phyloP scores from a whole-genome alignment of 306 rosid genomes.

The Prosopis cineraria region DNA sequence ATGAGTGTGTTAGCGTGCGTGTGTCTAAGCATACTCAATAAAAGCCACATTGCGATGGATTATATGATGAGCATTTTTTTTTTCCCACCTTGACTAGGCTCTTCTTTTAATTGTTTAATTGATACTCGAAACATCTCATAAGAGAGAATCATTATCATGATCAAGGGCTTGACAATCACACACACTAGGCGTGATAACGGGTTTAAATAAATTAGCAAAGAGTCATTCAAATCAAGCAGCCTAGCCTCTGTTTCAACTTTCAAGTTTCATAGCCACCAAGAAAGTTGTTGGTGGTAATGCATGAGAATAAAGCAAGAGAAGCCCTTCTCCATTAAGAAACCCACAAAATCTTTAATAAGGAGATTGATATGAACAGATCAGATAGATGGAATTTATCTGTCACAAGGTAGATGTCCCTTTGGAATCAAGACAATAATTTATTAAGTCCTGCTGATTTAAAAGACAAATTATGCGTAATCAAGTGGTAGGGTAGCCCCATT shows the following conservation, averaged over 20 bases:
- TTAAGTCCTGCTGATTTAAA: conserved; percentile 61
- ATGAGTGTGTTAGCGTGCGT: background rate
- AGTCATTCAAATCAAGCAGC: conserved; percentile 68
- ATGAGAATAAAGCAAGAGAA: conserved; percentile 60
- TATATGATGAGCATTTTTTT: conserved; percentile 39
- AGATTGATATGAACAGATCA: conserved; percentile 5
- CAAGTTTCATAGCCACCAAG: conserved; percentile 71
- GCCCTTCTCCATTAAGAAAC: conserved; percentile 54
- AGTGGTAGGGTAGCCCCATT: conserved; percentile 51
- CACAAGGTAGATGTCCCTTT: conserved; percentile 42
- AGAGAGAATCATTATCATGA: conserved; percentile 57
- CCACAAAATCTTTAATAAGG: conserved; percentile 39
- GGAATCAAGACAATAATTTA: conserved; percentile 45
- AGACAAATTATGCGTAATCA: conserved; percentile 52
- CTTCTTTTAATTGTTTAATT: conserved; percentile 31
- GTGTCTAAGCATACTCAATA: background rate
- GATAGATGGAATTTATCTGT: conserved; percentile 51
- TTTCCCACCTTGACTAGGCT: conserved; percentile 34
- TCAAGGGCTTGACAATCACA: conserved; percentile 34
- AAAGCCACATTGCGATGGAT: conserved; percentile 42
- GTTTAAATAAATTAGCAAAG: conserved; percentile 67
- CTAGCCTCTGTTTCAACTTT: conserved; percentile 51
- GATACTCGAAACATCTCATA: conserved; percentile 22
- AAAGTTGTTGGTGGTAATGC: conserved; percentile 66
- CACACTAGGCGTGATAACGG: conserved; percentile 64